Base-by-base conservation (phyloP, 257 asterid species). In the Fraxinus americana region DNA sequence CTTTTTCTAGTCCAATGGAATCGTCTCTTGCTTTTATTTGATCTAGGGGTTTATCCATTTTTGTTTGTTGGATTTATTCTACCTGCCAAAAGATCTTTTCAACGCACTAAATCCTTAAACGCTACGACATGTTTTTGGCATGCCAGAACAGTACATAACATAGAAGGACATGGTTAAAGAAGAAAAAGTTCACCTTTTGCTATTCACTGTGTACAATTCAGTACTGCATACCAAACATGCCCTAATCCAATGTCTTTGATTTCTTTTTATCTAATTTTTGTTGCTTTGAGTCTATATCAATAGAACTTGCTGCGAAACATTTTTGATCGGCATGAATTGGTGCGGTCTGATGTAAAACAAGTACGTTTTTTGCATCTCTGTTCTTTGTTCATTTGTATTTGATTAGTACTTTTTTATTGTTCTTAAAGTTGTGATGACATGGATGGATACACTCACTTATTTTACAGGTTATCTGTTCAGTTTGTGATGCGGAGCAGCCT, bases 401-500 rank as follows among this genome's bases (percentile, higher is more conserved):
- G 19, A 50, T 63, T 43, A 27, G 8, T 69, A 7, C 4, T 0
- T 43, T 43, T 43, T 43, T 43, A 0, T 11, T n/a, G 27, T 80
- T 77, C 5, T 35, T 39, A 48, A 39, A 17, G 70, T 35, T 19
- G 32, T 10, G 32, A 50, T 61, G 30, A 54, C 73, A 41, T 34
- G 34, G 23, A 72, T 35, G 36, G 14, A 5, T 12, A 8, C 14
- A 71, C 6, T 21, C 61, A 38, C 68, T 57, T 38, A 39, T 63
- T 4, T 82, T 87, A 87, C 90, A 95, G 99, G 98, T 95, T 77
- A 96, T 96, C 30, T 96, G 99, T 81, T 82, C 94, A 65, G 99
- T 96, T 84, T 96, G 98, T 70, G 99, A 96, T 85, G 91, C 98
- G 2, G 98, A 96, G 83, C 99, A 96, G 77, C 97, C 97, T 17